Base-by-base conservation (phyloP, 2,329 filamentous ascomycete species). In the Hypoxylon sp. region DNA sequence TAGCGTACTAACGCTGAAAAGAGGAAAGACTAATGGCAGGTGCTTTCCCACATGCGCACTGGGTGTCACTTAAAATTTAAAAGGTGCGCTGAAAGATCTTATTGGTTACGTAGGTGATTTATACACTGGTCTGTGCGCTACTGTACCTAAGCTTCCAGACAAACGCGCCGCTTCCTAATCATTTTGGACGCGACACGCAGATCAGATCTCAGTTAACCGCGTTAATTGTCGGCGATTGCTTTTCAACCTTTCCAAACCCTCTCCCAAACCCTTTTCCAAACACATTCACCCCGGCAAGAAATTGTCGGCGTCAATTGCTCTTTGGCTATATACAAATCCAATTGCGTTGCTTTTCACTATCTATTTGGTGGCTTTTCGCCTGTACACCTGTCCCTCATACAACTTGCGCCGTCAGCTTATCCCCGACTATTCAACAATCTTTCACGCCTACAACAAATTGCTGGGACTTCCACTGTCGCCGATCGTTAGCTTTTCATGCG, bases 191-290 rank as follows among this genome's bases (percentile, higher is more conserved):
- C 61, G 63, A 63, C 65, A 60, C 32, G 34, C 28, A 30, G 28
- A 30, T 30, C 30, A 59, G 34, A 57, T 70, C 46, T 53, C 34
- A 19, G 52, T 30, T 21, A 61, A 60, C 51, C 65, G 65, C 63
- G 58, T 71, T 67, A 67, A 71, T 62, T 67, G 63, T 51, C 45
- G 36, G 59, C 46, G 14, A 52, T 14, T 21, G 10, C 13, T 49
- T 50, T 41, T 17, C 23, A 10, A 51, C 34, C 19, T 36, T 53
- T n/a, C n/a, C 17, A 10, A 11, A 43, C 14, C 43, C 21, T 45
- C 25, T 21, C 9, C 19, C 41, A 25, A 11, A 43, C 14, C 43
- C 21, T 45, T 19, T 21, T 5, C 19, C 41, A 25, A 21, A 45
- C 38, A 21, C 4, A 17, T 10, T 25, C 19, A 6, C 19, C 38